Evolutionary conservation across 495 filamentous ascomycete species (phyloP).

Genomic region (Aspergillus mulundensis): DNA sequence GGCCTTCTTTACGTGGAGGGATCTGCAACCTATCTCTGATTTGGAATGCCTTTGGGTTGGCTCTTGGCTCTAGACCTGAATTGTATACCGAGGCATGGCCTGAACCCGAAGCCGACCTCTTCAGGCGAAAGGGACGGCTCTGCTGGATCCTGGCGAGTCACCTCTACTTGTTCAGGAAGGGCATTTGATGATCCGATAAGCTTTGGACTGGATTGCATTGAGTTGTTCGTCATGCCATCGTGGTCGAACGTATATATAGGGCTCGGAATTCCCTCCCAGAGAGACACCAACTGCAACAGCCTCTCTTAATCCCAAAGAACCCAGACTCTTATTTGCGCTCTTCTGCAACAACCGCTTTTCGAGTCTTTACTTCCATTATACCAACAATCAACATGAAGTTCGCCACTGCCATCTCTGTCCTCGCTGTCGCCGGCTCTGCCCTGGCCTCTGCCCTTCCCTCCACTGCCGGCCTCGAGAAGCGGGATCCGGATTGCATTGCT

Average conservation of each 20-base stretch:
- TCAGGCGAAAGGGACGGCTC: not conserved
- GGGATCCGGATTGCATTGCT: conserved; percentile 25
- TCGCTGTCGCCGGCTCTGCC: conserved; percentile 22
- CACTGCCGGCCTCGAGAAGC: conserved; percentile 9
- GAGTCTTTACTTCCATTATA: not conserved
- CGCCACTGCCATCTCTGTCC: conserved; percentile 18
- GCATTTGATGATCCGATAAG: conserved; percentile 7
- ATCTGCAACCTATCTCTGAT: conserved; percentile 5
- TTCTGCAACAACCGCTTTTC: conserved; percentile 3
- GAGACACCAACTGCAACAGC: conserved; percentile 4
- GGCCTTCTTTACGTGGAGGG: not conserved
- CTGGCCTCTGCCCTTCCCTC: conserved; percentile 19
- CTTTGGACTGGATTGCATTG: not conserved
- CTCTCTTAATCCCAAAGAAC: conserved; percentile 6
- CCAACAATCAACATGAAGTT: conserved; percentile 28
- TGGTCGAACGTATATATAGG: conserved; percentile 17
- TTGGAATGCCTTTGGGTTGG: not conserved
- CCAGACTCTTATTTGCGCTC: conserved; percentile 4
- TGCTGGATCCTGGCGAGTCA: not conserved
- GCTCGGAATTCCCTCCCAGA: conserved; percentile 5
- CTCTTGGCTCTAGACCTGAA: not conserved
- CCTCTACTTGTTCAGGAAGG: conserved; percentile 7
- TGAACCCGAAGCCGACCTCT: not conserved
- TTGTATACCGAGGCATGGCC: not conserved
- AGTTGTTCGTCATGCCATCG: not conserved